Base-by-base conservation (phyloP, 148 eudicot genomes). In the Pouteria glomerata region DNA sequence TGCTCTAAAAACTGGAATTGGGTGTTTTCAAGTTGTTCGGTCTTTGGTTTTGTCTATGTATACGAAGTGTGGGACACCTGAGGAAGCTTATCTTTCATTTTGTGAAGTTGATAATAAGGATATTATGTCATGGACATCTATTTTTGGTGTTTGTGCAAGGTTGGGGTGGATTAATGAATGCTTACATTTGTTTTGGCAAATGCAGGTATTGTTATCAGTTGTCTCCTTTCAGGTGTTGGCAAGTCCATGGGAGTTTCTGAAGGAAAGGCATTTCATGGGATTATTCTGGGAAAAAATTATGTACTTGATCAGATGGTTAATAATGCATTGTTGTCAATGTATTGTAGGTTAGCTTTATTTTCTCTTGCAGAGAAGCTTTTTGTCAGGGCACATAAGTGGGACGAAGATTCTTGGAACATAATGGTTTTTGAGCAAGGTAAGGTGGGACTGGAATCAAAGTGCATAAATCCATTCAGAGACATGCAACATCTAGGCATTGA, bases 41-140 rank as follows among this genome's bases (percentile, higher is more conserved):
- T 87, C 94, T 34, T 80, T 83, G 1, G 44, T 87, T 71, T 77
- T 89, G 79, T 83, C 85, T 4, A 78, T 89, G 91, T 89, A 89
- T 72, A 83, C 89, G 0, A 89, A 83, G 57, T 87, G 82, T 80
- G 89, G 85, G 24, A 60, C 77, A 39, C 19, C 65, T 72, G 83
- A 74, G 30, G 89, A 85, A 62, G 74, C 83, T 64, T 71, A 24
- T 60, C 45, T 55, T 64, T 70, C 84, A 14, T 87, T 89, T 78
- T 24, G 42, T 39, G 87, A 85, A 70, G 63, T 82, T 57, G 65
- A 41, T 29, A 55, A 76, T 11, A 89, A 83, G 73, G 94, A 89
- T 85, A 53, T 89, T 27, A 63, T 83, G 26, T 77, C 83, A 67
- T 89, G 94, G 94, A 89, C 94, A 11, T 81, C 80, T 18, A 71